Percentiles rank a stretch among this genome's conserved stretches.
phyloP scores from a whole-genome alignment of 345 rosid genomes.

The Dipteronia sinensis region DNA sequence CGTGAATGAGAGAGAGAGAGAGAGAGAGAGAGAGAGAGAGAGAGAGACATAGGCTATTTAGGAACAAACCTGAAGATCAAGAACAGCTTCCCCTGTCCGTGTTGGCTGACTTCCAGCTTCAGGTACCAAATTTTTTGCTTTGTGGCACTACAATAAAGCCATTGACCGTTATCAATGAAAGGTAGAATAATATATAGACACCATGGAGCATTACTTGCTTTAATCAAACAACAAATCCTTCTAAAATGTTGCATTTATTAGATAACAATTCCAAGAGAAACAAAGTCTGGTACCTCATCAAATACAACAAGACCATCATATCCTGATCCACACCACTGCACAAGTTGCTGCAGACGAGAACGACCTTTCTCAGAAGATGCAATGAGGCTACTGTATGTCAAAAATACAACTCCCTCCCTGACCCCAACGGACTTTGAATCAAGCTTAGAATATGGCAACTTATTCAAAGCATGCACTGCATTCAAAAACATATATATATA shows the following conservation, averaged over 20 bases:
- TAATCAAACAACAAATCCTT: slow-evolving; percentile 17
- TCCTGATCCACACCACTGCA: slow-evolving; percentile 92
- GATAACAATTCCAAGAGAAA: slow-evolving; percentile 22
- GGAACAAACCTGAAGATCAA: slow-evolving; percentile 88
- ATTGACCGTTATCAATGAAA: slow-evolving; percentile 38
- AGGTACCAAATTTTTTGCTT: slow-evolving; percentile 98
- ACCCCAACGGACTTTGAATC: slow-evolving; percentile 91
- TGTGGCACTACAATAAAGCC: slow-evolving; percentile 79
- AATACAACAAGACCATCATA: slow-evolving; percentile 90
- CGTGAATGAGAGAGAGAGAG: not conserved
- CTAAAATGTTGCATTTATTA: slow-evolving; percentile 2
- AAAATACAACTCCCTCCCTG: slow-evolving; percentile 87
- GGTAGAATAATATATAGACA: slow-evolving; percentile 27
- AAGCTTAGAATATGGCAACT: slow-evolving; percentile 95
- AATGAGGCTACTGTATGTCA: slow-evolving; percentile 96
- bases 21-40: not conserved
- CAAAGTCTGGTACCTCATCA: slow-evolving; percentile 68
- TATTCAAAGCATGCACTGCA: slow-evolving; percentile 97
- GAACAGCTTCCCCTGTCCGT: slow-evolving; percentile 96
- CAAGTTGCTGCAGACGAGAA: slow-evolving; percentile 97
- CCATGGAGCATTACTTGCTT: slow-evolving; percentile 21
- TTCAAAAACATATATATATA: slow-evolving; percentile 24
- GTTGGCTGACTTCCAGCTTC: slow-evolving; percentile 99
- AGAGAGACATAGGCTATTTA: not conserved
- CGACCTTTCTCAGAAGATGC: slow-evolving; percentile 99